Conservation (phyloP, 1,284 basidiomycete genomes). For the Marasmius sp. region DNA sequence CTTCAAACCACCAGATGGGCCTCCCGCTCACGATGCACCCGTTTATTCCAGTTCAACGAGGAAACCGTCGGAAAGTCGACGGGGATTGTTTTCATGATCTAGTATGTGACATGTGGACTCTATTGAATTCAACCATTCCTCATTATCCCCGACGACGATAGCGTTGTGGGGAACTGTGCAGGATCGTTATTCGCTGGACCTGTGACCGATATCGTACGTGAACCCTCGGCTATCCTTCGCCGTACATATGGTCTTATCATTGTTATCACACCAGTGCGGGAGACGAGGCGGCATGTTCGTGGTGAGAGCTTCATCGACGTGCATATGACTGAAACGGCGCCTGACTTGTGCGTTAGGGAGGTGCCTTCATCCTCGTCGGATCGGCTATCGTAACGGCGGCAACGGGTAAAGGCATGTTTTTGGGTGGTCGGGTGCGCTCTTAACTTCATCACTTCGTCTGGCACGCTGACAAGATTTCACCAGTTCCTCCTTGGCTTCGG, state of each 20-base stretch:
- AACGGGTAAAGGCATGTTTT: constrained; percentile 19
- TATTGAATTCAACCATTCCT: not conserved
- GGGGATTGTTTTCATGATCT: constrained; percentile 9
- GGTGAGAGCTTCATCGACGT: constrained; percentile 6
- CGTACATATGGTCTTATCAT: not conserved
- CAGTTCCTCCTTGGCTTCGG: constrained; percentile 30
- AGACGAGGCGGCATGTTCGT: constrained; percentile 27
- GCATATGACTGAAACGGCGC: not conserved
- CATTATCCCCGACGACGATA: not conserved
- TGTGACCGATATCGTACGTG: constrained; percentile 21
- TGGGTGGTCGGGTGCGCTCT: constrained; percentile 25
- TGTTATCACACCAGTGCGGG: constrained; percentile 16
- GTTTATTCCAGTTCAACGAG: not conserved
- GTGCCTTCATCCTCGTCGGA: constrained; percentile 25
- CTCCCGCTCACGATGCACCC: not conserved
- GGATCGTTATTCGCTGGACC: constrained; percentile 27
- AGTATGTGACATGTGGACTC: not conserved
- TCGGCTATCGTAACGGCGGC: constrained; percentile 22
- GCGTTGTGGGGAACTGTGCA: constrained; percentile 25
- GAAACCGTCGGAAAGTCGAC: not conserved
- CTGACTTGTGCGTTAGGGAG: constrained; percentile 16
- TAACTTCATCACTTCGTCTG: not conserved
- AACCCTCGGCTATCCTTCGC: not conserved
- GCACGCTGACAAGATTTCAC: not conserved
- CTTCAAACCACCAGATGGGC: not conserved